Evolutionary conservation across 108 stramenopile species (phyloP), one percentile per base, ranked within the genome.

Genomic region (Schizochytrium sp.): DNA sequence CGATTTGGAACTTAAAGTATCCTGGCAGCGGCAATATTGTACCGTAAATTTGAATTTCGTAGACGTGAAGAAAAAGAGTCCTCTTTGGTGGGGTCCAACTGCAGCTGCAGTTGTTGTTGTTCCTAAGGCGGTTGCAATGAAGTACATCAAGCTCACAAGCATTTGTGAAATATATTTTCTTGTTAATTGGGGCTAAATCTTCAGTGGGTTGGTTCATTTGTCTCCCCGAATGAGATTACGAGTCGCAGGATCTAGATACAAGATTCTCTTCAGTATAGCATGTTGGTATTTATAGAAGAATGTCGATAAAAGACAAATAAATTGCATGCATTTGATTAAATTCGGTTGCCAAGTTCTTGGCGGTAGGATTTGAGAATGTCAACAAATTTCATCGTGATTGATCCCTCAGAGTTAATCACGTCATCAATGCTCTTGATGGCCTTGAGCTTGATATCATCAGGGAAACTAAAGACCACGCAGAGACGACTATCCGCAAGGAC

Each of bases 391-490:
- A 55, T 49, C 7, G 76, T 83, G 47, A 83, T 83, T 13, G 50
- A 17, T 5, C 76, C 76, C 47, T 83, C 87, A 8, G 64, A 69
- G 1, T 87, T 56, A 57, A 87, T 57, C 7, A 57, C 5, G 57
- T 57, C 87, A 57, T 57, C 87, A 44, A 57, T 87, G 0, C 41
- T 76, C 41, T 87, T 58, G 46, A 87, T 87, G 38, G 87, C 56
- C 87, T 87, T 87, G 55, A 87, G 87, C 87, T 58, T 56, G 87
- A 87, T 44, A 40, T 83, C 76, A 53, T 83, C 76, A 13, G 76
- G 76, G 53, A 83, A 83, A 53, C 76, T 83, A 55, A 83, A 83
- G 47, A 83, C 76, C 28, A 83, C 76, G 53, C 76, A 83, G 47
- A 83, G 76, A 28, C 76, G 76, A 40, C 50, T 55, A 53, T 83